Evolutionary conservation across 306 rosid species (phyloP).

Genomic region (Castanea mollissima): DNA sequence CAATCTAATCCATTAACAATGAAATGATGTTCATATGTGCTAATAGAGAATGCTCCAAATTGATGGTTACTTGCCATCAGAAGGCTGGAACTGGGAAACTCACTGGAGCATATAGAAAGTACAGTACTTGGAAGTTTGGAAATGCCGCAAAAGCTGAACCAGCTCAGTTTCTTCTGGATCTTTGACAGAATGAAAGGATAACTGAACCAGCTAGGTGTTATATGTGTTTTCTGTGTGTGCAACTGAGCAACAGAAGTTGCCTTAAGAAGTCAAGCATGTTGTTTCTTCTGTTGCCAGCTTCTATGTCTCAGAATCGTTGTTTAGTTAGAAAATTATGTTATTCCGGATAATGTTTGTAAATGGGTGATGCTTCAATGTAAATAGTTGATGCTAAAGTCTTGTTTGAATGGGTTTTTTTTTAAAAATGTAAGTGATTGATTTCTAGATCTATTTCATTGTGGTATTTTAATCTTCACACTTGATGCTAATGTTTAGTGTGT

Average conservation of each 20-base stretch:
- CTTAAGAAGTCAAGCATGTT: not conserved
- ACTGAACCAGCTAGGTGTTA: constrained; percentile 37
- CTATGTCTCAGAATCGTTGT: not conserved
- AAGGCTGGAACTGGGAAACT: constrained; percentile 57
- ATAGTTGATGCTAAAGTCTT: no score
- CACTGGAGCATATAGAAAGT: constrained; percentile 44
- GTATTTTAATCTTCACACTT: not conserved
- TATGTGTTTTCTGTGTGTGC: not conserved
- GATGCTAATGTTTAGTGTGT: no score
- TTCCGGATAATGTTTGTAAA: no score
- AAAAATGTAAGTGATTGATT: not conserved
- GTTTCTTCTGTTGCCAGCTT: not conserved
- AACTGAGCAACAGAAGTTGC: constrained; percentile 31
- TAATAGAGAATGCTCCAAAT: constrained; percentile 67
- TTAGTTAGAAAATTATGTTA: not conserved
- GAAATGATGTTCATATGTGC: not conserved
- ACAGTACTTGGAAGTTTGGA: constrained; percentile 62
- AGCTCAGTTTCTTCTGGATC: constrained; percentile 35
- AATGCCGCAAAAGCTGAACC: constrained; percentile 61
- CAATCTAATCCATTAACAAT: not conserved
- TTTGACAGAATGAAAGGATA: not conserved
- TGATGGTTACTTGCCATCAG: constrained; percentile 75
- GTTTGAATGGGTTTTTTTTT: not conserved
- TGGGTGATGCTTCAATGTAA: no score
- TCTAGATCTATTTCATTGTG: not conserved